Evolutionary conservation across 169 alveolate genomes (phyloP), one percentile per base, ranked within the genome.

Genomic region (Babesia ovata): DNA sequence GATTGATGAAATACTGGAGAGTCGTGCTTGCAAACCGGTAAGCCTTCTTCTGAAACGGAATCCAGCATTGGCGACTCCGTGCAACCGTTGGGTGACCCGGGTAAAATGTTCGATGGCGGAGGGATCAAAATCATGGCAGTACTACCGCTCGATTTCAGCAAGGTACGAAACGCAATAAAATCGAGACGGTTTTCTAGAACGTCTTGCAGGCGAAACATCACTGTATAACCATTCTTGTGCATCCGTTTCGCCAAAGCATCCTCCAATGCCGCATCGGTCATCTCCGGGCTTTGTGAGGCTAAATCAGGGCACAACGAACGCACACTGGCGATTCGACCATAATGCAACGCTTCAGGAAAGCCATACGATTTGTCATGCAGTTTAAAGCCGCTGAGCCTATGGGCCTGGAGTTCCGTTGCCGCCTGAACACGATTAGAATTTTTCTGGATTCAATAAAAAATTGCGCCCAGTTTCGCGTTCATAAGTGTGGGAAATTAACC

Each of bases 61-160:
- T 53, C 67, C 24, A 67, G 65, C 66, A 53, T 67, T 4, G 76
- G 76, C 0, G 61, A 29, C 54, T 67, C 76, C 19, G 76, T 67
- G 56, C 76, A 67, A 16, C 76, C 76, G 0, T 42, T 0, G 9
- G 67, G 59, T 14, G 76, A 50, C 33, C 76, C 76, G 12, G 76
- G 76, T 26, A 52, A 33, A 48, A 67, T 67, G 29, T 44, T 19
- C 26, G 49, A 28, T 4, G 63, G 76, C 17, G 63, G 66, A 53
- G 76, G 76, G 16, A 67, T 54, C 39, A 54, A 11, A 4, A 67
- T 29, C n/a, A 48, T 50, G 24, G 58, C 76, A n/a, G 39, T 24
- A 17, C 76, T 58, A 12, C 66, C 76, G 16, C 49, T 67, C 2
- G 50, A 7, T n/a, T 67, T 67, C 39, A 67, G 65, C 53, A 67